Evolutionary conservation across 305 asterid species (phyloP).

Genomic region (Salvia sclarea): DNA sequence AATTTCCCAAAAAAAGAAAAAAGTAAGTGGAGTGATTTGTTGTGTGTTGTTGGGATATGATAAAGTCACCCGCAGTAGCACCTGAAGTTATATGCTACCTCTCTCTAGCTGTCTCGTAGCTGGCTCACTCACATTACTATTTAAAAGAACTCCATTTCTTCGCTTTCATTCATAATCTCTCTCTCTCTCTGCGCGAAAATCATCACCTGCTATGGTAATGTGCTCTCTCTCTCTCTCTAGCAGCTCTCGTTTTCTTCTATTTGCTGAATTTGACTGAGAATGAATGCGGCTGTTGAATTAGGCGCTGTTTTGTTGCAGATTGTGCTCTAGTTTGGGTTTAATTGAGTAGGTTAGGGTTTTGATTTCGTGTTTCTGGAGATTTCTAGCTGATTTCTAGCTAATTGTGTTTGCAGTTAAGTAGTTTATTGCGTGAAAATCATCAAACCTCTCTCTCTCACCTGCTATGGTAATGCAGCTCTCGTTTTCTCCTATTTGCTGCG

Average conservation of each 20-base stretch:
- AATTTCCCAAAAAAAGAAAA: conserved; percentile 25
- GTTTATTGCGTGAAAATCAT: conserved; percentile 6
- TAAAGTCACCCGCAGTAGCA: conserved; percentile 18
- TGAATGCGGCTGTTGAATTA: conserved; percentile 28
- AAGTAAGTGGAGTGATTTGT: too few relatives aligned
- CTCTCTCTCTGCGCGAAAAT: conserved; percentile 17
- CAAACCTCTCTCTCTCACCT: conserved; percentile 13
- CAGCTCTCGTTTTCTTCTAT: neutral
- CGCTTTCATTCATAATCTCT: neutral
- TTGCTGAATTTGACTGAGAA: neutral
- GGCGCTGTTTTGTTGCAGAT: conserved; percentile 22
- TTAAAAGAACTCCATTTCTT: conserved; percentile 13
- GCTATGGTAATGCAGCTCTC: conserved; percentile 10
- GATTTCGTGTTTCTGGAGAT: conserved; percentile 25
- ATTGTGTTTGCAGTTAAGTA: conserved; percentile 24
- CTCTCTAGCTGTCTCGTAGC: conserved; percentile 36
- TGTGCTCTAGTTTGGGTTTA: conserved; percentile 27
- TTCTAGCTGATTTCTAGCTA: neutral
- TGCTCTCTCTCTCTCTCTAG: conserved; percentile 34
- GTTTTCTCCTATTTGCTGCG: neutral
- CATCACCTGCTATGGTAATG: conserved; percentile 5
- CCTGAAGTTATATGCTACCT: conserved; percentile 6
- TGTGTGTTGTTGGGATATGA: conserved; percentile 32
- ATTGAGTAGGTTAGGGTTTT: conserved; percentile 31
- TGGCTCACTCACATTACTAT: conserved; percentile 33